Conservation (phyloP, 169 alveolate species). For the Plasmodium gonderi region DNA sequence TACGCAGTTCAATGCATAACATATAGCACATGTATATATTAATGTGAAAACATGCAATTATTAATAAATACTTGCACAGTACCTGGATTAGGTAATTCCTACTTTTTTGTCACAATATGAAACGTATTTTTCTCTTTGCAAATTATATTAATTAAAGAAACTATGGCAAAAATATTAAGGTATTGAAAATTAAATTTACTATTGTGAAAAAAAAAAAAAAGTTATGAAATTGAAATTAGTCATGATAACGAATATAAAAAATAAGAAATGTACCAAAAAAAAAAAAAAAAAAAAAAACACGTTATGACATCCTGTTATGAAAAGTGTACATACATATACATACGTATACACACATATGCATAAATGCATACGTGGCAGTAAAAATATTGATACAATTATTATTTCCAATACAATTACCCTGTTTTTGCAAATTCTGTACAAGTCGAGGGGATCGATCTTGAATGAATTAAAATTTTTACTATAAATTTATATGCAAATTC, state of each 20-base stretch:
- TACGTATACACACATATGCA: too few species aligned
- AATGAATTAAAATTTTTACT: background rate
- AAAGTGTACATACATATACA: background rate
- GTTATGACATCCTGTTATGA: background rate
- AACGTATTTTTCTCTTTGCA: background rate
- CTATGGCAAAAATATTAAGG: background rate
- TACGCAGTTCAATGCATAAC: too few species aligned
- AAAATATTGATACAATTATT: background rate
- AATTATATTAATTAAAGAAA: background rate
- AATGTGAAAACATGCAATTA: too few species aligned
- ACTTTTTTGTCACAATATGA: background rate
- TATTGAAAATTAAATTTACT: background rate
- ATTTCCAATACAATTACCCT: background rate
- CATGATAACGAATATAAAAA: background rate
- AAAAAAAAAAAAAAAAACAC: background rate
- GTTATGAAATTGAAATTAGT: background rate
- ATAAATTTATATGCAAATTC: background rate
- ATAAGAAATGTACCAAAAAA: background rate
- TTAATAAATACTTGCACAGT: background rate
- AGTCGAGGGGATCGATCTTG: background rate
- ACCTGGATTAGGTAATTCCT: background rate
- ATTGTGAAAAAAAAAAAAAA: background rate
- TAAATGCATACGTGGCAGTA: background rate
- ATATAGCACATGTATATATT: too few species aligned
- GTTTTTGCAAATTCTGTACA: background rate